Base-by-base conservation (phyloP, 129 eudicot genomes). In the Artemisia tridentata region DNA sequence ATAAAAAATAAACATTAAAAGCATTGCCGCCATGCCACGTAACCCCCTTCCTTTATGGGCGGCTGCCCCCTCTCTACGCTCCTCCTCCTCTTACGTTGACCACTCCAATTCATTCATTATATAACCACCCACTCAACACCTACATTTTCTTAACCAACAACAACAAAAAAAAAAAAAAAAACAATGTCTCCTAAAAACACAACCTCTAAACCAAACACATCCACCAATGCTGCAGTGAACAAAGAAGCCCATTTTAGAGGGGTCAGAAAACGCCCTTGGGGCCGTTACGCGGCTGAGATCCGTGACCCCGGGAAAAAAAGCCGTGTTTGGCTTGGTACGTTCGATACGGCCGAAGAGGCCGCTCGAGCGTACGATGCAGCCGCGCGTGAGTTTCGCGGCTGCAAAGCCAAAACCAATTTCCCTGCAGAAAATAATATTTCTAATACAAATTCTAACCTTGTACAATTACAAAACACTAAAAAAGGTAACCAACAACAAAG, bases 11-110 rank as follows among this genome's bases (percentile, higher is more conserved):
- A 52, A 38, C 20, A 38, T 17, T 25, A 62, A 61, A 51, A 17
- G 71, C 71, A 38, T 69, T 77, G 81, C 81, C 81, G 81, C 81
- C 81, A 70, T 76, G 81, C 81, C 81, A 77, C 81, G 81, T 77
- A 77, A 77, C 76, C 70, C 56, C 81, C 72, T 46, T 56, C 65
- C 80, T 77, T 77, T 61, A 77, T 77, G 76, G 81, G 81, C 81
- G 81, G 81, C 81, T 77, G 76, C 80, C 76, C 80, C 78, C 76
- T 53, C 62, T 63, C 59, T 77, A 71, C 81, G 81, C 76, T 77
- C 72, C 76, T 51, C 56, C 76, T 15, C 8, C 46, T 25, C 29
- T 38, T 8, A 7, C 81, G 72, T 77, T 70, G 76, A 77, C 81
- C 67, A 11, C 12, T 70, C 34, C 34, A 29, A 0, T 29, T 29